phyloP scores from a whole-genome alignment of 176 grass and related monocot species.

The Eragrostis nindensis region DNA sequence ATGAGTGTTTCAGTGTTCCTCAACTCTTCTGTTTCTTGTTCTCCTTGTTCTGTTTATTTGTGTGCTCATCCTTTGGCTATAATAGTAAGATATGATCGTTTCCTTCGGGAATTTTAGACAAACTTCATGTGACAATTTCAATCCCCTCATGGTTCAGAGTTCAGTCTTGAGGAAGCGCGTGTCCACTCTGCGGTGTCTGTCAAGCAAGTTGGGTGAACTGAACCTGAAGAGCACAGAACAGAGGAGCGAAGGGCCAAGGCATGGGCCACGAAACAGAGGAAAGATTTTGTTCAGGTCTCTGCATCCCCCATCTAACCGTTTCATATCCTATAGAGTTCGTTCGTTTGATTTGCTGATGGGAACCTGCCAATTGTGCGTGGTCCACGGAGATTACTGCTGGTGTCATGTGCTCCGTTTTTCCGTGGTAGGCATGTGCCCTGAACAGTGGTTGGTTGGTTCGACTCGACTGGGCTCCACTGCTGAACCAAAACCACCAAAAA shows the following conservation, averaged over 20 bases:
- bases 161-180: neutral
- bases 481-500: neutral
- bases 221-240: neutral
- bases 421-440: conserved; percentile 38
- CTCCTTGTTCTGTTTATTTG: neutral
- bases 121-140: neutral
- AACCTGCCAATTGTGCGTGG: conserved; percentile 16
- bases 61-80: neutral
- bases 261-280: neutral
- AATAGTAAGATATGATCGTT: neutral
- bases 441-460: conserved; percentile 36
- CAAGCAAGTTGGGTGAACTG: neutral
- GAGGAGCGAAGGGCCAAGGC: neutral
- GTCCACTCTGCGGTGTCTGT: neutral
- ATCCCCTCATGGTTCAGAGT: neutral
- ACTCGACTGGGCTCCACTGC: conserved; percentile 19
- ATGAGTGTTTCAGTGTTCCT: conserved; percentile 12
- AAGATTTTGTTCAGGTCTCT: neutral
- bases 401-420: conserved; percentile 19
- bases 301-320: conserved; percentile 4
- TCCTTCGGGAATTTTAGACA: neutral
- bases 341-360: conserved; percentile 37
- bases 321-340: neutral
- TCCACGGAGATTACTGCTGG: conserved; percentile 14
- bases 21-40: conserved; percentile 1